These are phyloP conservation scores for Boletus reticulatus DNA, from an alignment of 768 basidiomycete species.

Conservation along the genomic window DNA sequence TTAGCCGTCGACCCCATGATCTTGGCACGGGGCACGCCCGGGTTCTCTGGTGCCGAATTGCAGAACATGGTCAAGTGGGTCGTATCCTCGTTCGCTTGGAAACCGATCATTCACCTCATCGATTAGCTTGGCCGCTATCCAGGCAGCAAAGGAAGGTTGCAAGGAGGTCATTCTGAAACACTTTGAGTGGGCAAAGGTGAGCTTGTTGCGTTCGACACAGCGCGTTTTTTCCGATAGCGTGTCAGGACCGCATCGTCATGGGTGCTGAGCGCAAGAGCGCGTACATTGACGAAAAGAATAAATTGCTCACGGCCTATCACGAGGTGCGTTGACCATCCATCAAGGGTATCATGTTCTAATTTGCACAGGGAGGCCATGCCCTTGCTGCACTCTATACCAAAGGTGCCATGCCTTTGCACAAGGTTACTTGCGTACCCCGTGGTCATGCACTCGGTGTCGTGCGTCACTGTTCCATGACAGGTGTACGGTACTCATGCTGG, in stretches of 20 bases:
- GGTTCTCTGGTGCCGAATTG: constrained; percentile 95
- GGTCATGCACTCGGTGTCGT: constrained; percentile 91
- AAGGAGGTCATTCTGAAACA: constrained; percentile 72
- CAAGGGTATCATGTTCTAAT: constrained; percentile 5
- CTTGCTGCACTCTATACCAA: constrained; percentile 93
- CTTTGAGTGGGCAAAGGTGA: constrained; percentile 97
- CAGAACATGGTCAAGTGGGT: constrained; percentile 95
- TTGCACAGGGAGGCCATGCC: constrained; percentile 79
- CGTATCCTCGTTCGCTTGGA: background rate
- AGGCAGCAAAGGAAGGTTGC: constrained; percentile 84
- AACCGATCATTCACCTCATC: background rate
- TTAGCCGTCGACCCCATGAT: constrained; percentile 81
- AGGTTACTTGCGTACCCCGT: constrained; percentile 96
- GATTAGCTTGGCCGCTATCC: constrained; percentile 82
- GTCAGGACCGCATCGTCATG: constrained; percentile 91
- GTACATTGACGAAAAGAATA: constrained; percentile 83
- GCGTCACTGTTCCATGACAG: constrained; percentile 29
- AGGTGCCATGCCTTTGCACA: constrained; percentile 95
- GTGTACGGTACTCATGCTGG: constrained; percentile 8
- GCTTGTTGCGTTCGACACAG: background rate
- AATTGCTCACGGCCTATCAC: constrained; percentile 92
- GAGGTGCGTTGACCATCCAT: constrained; percentile 52
- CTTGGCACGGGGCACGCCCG: constrained; percentile 90
- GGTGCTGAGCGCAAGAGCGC: constrained; percentile 92
- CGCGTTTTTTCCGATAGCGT: background rate